Evolutionary conservation across 495 filamentous ascomycete genomes (phyloP), one percentile per base, ranked within the genome.

Genomic region (Penicillium riverlandense): DNA sequence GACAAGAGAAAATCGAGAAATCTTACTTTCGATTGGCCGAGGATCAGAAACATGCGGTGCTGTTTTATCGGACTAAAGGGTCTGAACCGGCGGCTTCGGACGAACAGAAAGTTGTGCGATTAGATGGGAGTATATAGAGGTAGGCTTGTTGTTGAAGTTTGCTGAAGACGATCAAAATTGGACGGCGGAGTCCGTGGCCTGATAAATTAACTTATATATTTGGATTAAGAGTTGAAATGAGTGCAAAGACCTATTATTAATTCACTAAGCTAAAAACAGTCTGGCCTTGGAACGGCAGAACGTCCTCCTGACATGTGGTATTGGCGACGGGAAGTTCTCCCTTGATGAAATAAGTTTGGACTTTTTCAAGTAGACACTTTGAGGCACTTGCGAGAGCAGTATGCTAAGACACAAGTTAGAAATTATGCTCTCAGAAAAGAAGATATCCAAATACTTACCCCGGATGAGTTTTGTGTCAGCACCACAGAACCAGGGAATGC

Each of bases 41-140:
- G 11, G 49, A 52, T 29, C 44, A 52, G 33, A 44, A 12, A 9
- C 40, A 37, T 35, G 49, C 29, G 11, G 38, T 39, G 11, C 8
- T 52, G 1, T 38, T 14, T n/a, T 52, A 52, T 30, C 38, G 28
- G 7, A 47, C 36, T 10, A 47, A 40, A 32, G 40, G 37, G 10
- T 7, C 38, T 11, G 44, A 40, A 7, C 36, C 31, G 30, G 40
- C 30, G 27, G 12, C 29, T 6, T 32, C 13, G 22, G 14, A 37
- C n/a, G 27, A 44, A 13, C n/a, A 7, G 8, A 37, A 34, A 22
- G 28, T 44, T 11, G 15, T 44, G n/a, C 6, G 8, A 8, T 11
- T 44, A 11, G 42, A 44, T 44, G 35, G 37, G n/a, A 33, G n/a
- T 33, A 5, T 2, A 9, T 33, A 33, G 31, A 16, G 15, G 4